A percentile compares a stretch with the other conserved stretches of the same genome.
Evolutionary conservation across 352 stramenopile genomes (phyloP).

Genomic region (Globisporangium irregulare): DNA sequence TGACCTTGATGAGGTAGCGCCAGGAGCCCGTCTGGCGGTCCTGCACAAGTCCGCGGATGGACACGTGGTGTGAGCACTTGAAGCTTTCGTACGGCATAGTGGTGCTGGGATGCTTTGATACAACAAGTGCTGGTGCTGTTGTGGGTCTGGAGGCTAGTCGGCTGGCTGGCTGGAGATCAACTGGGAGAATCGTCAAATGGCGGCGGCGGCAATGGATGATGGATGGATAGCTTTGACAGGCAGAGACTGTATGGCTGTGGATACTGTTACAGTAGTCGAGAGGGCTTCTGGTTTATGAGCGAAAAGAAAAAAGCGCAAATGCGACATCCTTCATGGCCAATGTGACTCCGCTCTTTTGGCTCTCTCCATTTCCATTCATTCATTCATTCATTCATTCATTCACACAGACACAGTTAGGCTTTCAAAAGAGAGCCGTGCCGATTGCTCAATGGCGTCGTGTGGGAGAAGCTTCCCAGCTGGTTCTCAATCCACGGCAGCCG

Average conservation of each 20-base stretch:
- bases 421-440: neutral
- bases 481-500: neutral
- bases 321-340: neutral
- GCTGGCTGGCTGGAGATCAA: neutral
- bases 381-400: too few relatives aligned
- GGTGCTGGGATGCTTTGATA: neutral
- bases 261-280: neutral
- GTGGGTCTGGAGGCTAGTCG: neutral
- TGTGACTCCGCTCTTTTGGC: neutral
- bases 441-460: neutral
- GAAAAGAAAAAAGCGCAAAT: constrained; percentile 3
- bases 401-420: neutral
- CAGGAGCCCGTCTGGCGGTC: constrained; percentile 48
- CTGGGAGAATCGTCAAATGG: neutral
- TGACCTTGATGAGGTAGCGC: constrained; percentile 66
- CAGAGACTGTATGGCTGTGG: neutral
- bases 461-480: neutral
- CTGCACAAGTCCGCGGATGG: constrained; percentile 68
- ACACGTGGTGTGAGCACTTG: constrained; percentile 47
- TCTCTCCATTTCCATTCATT: neutral
- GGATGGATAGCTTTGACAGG: neutral
- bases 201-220: neutral
- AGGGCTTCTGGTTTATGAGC: neutral
- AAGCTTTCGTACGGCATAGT: constrained; percentile 80
- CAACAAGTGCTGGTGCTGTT: neutral